phyloP scores from a whole-genome alignment of 164 flowering plant genomes.

The Nymphaea colorata region DNA sequence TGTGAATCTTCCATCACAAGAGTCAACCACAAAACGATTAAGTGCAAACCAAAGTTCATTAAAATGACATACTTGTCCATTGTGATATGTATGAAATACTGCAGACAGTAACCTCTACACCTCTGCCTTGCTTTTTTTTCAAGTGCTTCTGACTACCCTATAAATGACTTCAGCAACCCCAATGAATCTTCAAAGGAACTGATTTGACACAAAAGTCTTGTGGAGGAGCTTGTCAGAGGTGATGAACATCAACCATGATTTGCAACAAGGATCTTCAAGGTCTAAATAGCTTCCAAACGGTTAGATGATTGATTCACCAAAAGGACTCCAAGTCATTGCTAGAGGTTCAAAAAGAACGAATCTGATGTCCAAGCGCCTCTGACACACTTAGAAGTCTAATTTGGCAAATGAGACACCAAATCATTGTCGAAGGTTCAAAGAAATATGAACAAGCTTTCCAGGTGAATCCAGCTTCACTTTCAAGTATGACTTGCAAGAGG shows the following conservation, averaged over 20 bases:
- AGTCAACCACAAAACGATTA: not conserved
- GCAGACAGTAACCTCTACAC: constrained; percentile 11
- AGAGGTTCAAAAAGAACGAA: constrained; percentile 4
- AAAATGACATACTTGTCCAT: constrained; percentile 71
- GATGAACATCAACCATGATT: not conserved
- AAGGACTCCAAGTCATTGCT: no score
- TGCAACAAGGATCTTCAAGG: not conserved
- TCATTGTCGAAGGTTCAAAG: constrained; percentile 1
- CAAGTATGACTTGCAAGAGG: constrained; percentile 11
- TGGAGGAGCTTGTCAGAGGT: not conserved
- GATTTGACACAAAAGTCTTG: not conserved
- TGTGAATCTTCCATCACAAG: not conserved
- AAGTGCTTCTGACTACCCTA: constrained; percentile 8
- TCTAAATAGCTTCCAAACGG: not conserved
- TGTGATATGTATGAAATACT: constrained; percentile 7
- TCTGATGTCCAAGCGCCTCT: not conserved
- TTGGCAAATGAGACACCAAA: not conserved
- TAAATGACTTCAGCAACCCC: constrained; percentile 4
- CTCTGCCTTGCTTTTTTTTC: constrained; percentile 26
- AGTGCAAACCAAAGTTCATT: not conserved
- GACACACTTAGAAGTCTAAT: not conserved
- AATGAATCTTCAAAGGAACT: not conserved
- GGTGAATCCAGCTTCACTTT: constrained; percentile 35
- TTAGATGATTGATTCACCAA: not conserved
- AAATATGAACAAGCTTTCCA: constrained; percentile 13